Base-by-base conservation (phyloP, 164 flowering plant species). In the Magnolia kwangsiensis region DNA sequence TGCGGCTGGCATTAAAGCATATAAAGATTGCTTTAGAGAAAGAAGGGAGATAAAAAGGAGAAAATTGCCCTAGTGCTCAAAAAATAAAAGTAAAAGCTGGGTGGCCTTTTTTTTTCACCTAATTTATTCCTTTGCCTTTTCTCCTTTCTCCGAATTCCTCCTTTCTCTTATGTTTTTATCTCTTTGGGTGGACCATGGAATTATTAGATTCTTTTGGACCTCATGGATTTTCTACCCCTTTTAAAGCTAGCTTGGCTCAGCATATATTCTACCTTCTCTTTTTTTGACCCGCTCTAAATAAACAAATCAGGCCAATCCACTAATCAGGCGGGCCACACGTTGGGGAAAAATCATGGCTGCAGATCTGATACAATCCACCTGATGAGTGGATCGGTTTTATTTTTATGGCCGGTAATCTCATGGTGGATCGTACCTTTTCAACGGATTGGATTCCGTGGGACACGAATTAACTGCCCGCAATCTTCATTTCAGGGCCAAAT, bases 131-230 rank as follows among this genome's bases (percentile, higher is more conserved):
- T 31, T 69, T 69, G 16, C 18, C 18, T 51, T 19, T 18, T 37
- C 20, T 19, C 72, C 68, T 65, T 65, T 65, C 27, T 65, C 68
- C 20, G 0, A 65, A 65, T 65, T 69, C 45, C 51, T 49, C 20
- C 45, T 31, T 37, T 37, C 50, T 61, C 19, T 4, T 37, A 37
- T 27, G 10, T 58, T 72, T 72, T 72, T n/a, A n/a, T 71, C 20
- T n/a, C 5, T n/a, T 58, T 8, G 11, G 9, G 49, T 24, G 31
- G 65, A 66, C 66, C 72, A 23, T 4, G 23, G 50, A 59, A 72
- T 72, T 61, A 72, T 72, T 72, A 72, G 74, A 72, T 72, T 58
- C 74, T 59, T 59, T 29, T 10, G 19, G 10, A 50, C 14, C 20
- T 63, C 16, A n/a, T 31, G 18, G 51, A 63, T 58, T 74, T 74